Conservation (phyloP, 176 grass and related monocot genomes). For the Elymus sibiricus region DNA sequence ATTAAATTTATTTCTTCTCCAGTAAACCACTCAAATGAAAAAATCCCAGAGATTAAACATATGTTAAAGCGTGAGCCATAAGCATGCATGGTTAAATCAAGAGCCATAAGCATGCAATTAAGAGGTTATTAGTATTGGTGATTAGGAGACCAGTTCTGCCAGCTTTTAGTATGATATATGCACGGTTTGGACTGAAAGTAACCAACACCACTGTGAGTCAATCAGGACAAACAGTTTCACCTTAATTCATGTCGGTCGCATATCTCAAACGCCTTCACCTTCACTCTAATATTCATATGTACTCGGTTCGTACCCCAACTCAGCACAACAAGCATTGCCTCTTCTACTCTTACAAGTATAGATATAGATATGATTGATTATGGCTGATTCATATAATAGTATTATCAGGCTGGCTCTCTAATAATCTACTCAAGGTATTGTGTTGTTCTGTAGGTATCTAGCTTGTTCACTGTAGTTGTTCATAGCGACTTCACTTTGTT, state of each 20-base stretch:
- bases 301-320: neutral
- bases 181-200: neutral
- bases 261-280: neutral
- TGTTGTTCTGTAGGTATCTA: neutral
- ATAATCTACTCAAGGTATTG: neutral
- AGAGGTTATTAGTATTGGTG: neutral
- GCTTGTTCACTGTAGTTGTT: neutral
- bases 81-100: neutral
- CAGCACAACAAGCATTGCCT: neutral
- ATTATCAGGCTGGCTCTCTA: neutral
- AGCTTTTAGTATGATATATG: neutral
- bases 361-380: neutral
- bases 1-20: neutral
- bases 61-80: neutral
- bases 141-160: neutral
- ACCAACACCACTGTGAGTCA: neutral
- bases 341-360: neutral
- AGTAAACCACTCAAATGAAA: neutral
- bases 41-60: neutral
- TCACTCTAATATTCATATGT: neutral
- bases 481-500: neutral
- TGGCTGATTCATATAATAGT: neutral
- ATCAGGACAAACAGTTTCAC: neutral
- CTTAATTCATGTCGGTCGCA: neutral
- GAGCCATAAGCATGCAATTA: neutral